Conservation (phyloP, 306 rosid genomes). For the Mucuna pruriens region DNA sequence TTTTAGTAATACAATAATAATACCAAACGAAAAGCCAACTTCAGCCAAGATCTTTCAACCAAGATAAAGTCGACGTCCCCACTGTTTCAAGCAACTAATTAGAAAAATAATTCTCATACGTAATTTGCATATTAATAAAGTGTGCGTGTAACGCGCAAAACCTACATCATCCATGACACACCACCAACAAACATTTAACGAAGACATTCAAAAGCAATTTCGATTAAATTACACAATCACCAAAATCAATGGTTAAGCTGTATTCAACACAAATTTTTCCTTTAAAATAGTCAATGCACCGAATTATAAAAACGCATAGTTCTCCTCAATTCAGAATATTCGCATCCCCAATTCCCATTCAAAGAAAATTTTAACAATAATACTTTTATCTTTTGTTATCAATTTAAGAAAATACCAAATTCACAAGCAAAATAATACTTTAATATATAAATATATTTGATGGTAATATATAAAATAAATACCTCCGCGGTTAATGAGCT, state of each 20-base stretch:
- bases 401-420: not conserved
- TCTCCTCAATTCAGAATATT: not conserved
- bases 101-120: not conserved
- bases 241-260: not conserved
- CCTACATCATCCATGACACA: not conserved
- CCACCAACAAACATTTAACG: not conserved
- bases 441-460: no score
- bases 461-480: not conserved
- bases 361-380: not conserved
- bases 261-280: not conserved
- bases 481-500: conserved; percentile 97
- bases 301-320: not conserved
- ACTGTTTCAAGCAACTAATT: not conserved
- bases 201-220: not conserved
- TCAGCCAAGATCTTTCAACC: not conserved
- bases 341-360: not conserved
- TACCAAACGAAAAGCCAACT: not conserved
- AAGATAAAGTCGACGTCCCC: not conserved
- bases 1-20: not conserved
- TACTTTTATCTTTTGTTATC: not conserved
- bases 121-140: not conserved
- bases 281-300: not conserved
- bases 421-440: not conserved
- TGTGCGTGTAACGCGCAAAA: not conserved
- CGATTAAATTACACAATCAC: not conserved